phyloP scores from a whole-genome alignment of 1,139 yeast genomes.

The Kazachstania sp. region DNA sequence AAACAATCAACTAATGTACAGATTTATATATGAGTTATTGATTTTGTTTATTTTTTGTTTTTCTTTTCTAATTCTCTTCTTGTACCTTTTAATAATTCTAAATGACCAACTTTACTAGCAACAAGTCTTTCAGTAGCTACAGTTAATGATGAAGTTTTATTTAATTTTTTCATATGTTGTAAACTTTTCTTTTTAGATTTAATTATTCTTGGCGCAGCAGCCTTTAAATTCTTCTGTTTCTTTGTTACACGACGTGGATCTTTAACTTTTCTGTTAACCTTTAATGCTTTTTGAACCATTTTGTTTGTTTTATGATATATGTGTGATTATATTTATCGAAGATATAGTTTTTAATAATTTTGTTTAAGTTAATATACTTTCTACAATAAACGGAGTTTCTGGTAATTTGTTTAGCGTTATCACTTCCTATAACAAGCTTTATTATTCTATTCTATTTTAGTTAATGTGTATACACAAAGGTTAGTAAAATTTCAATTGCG shows the following conservation, averaged over 20 bases:
- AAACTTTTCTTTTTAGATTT: constrained; percentile 52
- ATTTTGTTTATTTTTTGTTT: constrained; percentile 22
- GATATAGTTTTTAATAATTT: too few species aligned
- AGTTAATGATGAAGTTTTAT: constrained; percentile 54
- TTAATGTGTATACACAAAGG: too few species aligned
- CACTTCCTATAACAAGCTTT: too few species aligned
- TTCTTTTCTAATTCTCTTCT: constrained; percentile 68
- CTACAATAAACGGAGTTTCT: too few species aligned
- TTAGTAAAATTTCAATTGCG: too few species aligned
- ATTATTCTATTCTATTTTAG: too few species aligned
- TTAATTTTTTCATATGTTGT: constrained; percentile 49
- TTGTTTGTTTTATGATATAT: too few species aligned
- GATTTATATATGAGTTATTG: background rate
- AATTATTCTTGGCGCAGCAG: constrained; percentile 66
- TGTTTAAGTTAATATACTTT: too few species aligned
- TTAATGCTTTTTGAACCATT: constrained; percentile 37
- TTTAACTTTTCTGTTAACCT: constrained; percentile 33
- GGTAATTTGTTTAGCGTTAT: too few species aligned
- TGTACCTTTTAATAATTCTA: constrained; percentile 86
- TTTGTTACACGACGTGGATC: constrained; percentile 35
- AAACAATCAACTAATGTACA: background rate
- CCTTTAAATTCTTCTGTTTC: constrained; percentile 49
- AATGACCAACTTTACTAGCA: constrained; percentile 89
- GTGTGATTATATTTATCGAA: too few species aligned
- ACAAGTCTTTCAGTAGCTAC: constrained; percentile 74